Evolutionary conservation across 1,284 basidiomycete genomes (phyloP), one percentile per base, ranked within the genome.

Genomic region (Pseudozyma thailandica): DNA sequence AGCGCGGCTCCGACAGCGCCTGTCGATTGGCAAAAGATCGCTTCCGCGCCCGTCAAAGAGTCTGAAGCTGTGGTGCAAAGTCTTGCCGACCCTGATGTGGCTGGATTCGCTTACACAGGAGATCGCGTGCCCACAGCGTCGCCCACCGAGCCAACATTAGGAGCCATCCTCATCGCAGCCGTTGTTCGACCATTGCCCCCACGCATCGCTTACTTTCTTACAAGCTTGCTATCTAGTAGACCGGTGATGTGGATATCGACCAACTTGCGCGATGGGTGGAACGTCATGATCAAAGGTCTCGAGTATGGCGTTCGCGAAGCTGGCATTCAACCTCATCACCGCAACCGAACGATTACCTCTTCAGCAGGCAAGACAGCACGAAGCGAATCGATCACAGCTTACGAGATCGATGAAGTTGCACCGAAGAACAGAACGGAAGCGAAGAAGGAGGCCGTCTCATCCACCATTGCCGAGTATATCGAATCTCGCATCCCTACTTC

Each of bases 251-350:
- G 69, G 69, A 21, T 72, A 15, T 51, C 62, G 27, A 49, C n/a
- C 35, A 62, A 72, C 26, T n/a, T 72, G 21, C 62, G 54, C n/a
- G 53, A 61, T 12, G 69, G 69, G 6, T 72, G 69, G 69, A 59
- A 53, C 28, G 52, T 66, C 16, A 72, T 72, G 58, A 66, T 72
- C 31, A 50, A 44, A 20, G 69, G 69, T 12, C 62, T 72, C 15
- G 61, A 57, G 18, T 66, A 59, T 18, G 62, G 69, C 20, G 38
- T 66, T 37, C 54, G 55, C 7, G 46, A 66, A 50, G 62, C 69
- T 20, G 69, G 69, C 5, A 46, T 72, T 6, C 50, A 52, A 13
- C 13, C 48, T 1, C 48, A 47, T 15, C 21, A 38, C 13, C 42
- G 41, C 31, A 45, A 18, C 23, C 41, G 49, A 12, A 43, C 26